phyloP scores from a whole-genome alignment of 2,329 filamentous ascomycete genomes.

The Dothistroma pini region DNA sequence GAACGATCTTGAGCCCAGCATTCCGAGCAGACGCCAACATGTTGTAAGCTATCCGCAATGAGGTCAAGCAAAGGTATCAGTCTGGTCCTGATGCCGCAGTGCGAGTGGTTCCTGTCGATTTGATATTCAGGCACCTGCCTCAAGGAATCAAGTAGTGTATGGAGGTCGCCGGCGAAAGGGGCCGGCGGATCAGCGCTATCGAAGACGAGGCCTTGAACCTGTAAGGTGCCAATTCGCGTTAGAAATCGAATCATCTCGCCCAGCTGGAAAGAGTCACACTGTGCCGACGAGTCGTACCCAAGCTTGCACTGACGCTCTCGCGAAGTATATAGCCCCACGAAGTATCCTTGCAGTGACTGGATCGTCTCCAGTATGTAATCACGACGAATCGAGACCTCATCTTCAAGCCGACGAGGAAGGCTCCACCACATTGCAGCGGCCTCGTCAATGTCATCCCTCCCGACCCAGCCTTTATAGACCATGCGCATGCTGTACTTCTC shows the following conservation, averaged over 20 bases:
- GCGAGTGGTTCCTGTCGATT: conserved; percentile 67
- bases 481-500: conserved; percentile 61
- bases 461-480: conserved; percentile 63
- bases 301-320: conserved; percentile 66
- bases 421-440: conserved; percentile 65
- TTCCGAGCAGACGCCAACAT: conserved; percentile 44
- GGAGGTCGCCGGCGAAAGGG: conserved; percentile 58
- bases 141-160: conserved; percentile 57
- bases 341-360: conserved; percentile 65
- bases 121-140: conserved; percentile 69
- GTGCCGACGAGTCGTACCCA: conserved; percentile 67
- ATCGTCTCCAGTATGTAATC: conserved; percentile 65
- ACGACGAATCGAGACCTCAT: conserved; percentile 64
- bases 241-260: conserved; percentile 75
- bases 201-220: conserved; percentile 47
- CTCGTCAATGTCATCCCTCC: conserved; percentile 41
- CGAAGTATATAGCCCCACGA: conserved; percentile 64
- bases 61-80: conserved; percentile 64
- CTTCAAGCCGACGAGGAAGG: conserved; percentile 65
- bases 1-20: conserved; percentile 42
- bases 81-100: conserved; percentile 66
- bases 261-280: conserved; percentile 74
- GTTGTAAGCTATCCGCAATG: conserved; percentile 47
- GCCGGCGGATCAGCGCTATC: conserved; percentile 43
- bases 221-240: conserved; percentile 57